Evolutionary conservation across 768 basidiomycete species (phyloP), one percentile per base, ranked within the genome.

Genomic region (Russula sp.): DNA sequence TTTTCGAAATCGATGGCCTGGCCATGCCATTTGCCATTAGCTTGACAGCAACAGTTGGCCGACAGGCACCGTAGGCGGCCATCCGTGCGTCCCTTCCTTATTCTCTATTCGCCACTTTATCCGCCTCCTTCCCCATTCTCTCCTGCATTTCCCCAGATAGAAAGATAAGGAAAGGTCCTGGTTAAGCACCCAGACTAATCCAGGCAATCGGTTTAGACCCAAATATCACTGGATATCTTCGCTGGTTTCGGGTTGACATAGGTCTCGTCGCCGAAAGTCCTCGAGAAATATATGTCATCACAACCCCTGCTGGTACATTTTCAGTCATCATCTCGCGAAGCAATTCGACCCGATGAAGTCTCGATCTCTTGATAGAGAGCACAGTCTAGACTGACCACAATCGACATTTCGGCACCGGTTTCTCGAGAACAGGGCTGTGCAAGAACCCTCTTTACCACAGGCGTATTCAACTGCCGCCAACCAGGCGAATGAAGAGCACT

Each of bases 361-460:
- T 53, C 34, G 52, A 11, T 37, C 9, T 16, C 14, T 9, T 48
- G 47, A 4, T 27, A 8, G 11, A 40, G 10, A n/a, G 35, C 14
- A 48, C 6, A 6, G 47, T 48, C n/a, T 11, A 37, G 8, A 11
- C 3, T 2, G 11, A 8, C 37, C 11, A 37, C 44, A 44, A 1
- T 44, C 14, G 27, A 16, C 16, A 27, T 1, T 50, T 16, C 6
- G 13, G 27, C 49, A 32, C 13, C 6, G 44, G 3, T 35, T 57
- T n/a, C 42, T 57, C 20, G 11, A 31, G 32, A 57, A 16, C 6
- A 11, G 37, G 40, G 42, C 49, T 53, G 40, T 57, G 56, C 37
- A 27, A 59, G 27, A 53, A 58, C 6, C 57, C 51, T 58, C 31
- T 47, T 48, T 63, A n/a, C 57, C 57, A 63, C 57, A 51, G 51